Evolutionary conservation across 371 early-diverging fungal genomes (phyloP).

Genomic region (Rhizopus delemar): DNA sequence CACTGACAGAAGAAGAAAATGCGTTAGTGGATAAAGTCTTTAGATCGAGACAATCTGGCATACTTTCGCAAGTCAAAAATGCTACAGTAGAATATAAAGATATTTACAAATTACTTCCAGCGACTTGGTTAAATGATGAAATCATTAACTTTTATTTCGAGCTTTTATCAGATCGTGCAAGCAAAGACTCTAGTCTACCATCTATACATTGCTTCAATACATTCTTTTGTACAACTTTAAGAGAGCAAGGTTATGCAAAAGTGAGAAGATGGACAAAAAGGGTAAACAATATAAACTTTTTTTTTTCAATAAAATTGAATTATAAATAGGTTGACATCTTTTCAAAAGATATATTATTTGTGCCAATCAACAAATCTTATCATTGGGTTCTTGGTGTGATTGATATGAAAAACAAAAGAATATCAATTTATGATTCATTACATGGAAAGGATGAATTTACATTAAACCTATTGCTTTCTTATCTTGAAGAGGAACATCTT

Average conservation of each 20-base stretch:
- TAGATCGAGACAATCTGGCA: slow-evolving; percentile 30
- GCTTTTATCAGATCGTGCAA: slow-evolving; percentile 70
- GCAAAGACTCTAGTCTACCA: slow-evolving; percentile 40
- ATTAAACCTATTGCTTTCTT: slow-evolving; percentile 61
- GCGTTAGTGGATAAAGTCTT: slow-evolving; percentile 29
- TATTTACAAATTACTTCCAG: slow-evolving; percentile 69
- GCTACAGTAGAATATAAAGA: slow-evolving; percentile 61
- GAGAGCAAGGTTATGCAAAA: slow-evolving; percentile 69
- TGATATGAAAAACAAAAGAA: slow-evolving; percentile 67
- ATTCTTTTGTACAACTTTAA: slow-evolving; percentile 81
- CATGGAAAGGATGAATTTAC: slow-evolving; percentile 59
- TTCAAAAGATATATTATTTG: slow-evolving; percentile 72
- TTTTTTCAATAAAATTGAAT: slow-evolving; percentile 3
- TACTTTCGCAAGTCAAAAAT: slow-evolving; percentile 61
- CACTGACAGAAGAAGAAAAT: slow-evolving; percentile 42
- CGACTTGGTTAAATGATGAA: slow-evolving; percentile 93
- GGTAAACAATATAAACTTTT: slow-evolving; percentile 30
- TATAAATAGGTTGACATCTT: slow-evolving; percentile 72
- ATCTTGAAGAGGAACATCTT: slow-evolving; percentile 70
- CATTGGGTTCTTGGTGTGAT: slow-evolving; percentile 91
- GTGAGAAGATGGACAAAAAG: slow-evolving; percentile 86
- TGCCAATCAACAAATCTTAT: slow-evolving; percentile 86
- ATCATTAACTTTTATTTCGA: slow-evolving; percentile 90
- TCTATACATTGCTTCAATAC: slow-evolving; percentile 84
- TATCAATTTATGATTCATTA: slow-evolving; percentile 89